phyloP scores from a whole-genome alignment of 495 filamentous ascomycete species.

The Xylaria longipes region DNA sequence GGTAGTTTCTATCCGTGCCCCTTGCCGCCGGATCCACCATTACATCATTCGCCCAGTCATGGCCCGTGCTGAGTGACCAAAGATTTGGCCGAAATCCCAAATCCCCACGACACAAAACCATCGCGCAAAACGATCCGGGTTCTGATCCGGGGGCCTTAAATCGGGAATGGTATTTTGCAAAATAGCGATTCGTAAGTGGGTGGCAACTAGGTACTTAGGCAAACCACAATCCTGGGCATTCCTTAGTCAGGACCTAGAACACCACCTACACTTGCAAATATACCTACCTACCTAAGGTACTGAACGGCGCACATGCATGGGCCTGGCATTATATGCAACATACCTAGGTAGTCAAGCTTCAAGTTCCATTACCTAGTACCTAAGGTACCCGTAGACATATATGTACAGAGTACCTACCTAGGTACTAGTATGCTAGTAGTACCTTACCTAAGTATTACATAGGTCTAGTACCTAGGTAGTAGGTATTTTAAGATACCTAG shows the following conservation, averaged over 20 bases:
- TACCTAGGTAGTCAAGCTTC: not conserved
- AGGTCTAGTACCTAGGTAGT: too few relatives aligned
- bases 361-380: not conserved
- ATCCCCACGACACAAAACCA: not conserved
- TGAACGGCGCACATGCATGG: not conserved
- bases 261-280: not conserved
- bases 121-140: not conserved
- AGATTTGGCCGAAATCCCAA: not conserved
- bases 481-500: too few relatives aligned
- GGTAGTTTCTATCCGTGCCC: not conserved
- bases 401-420: too few relatives aligned
- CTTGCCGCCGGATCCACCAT: not conserved
- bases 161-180: not conserved
- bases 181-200: not conserved
- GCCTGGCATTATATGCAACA: not conserved
- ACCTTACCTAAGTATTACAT: not conserved
- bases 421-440: not conserved
- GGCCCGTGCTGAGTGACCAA: not conserved
- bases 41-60: conserved; percentile 2
- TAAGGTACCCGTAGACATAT: too few relatives aligned
- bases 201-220: not conserved
- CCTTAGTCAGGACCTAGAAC: not conserved
- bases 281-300: too few relatives aligned
- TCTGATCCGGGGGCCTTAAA: not conserved
- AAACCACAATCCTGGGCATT: conserved; percentile 1